Evolutionary conservation across 176 grass and related monocot species (phyloP), one percentile per base, ranked within the genome.

Genomic region (Luzula sylvatica): DNA sequence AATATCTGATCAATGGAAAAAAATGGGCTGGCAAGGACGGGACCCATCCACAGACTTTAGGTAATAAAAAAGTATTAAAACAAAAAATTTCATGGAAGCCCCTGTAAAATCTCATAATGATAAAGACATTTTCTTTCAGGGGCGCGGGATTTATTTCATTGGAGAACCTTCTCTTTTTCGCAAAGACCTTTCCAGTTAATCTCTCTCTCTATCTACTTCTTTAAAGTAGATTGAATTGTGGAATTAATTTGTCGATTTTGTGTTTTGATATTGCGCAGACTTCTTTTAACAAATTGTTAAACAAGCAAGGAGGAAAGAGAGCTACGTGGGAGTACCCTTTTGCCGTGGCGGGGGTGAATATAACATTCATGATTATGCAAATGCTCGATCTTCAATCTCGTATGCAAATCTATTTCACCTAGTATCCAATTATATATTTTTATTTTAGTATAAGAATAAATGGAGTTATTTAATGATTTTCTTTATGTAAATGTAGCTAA

Each of bases 321-420:
- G 74, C 77, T 45, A 65, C 74, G 24, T 96, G 84, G 90, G 92
- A 86, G 81, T 82, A 96, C 52, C 85, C 81, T 23, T 86, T 96
- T 86, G 92, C 92, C 23, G 84, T 89, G 52, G 92, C 81, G 22
- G 92, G 92, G 58, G 81, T 96, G 46, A 89, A 96, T 56, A 96
- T 89, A 49, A 89, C 78, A 65, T 96, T 96, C 55, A 96, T 96
- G 92, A 89, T 96, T 49, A 96, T 96, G 81, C 84, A 96, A 77
- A 96, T 96, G 90, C 64, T 96, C 9, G 84, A 96, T 73, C 81
- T 96, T 14, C 84, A 85, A 46, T 86, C 84, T 26, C 71, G 84
- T 89, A 86, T 76, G 71, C 59, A 13, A 35, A 35, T 35, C 53
- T 5, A 42, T 35, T 64, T 35, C 11, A 64, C 3, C 23, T 29